These are phyloP conservation scores for Symbiodinium natans DNA, from an alignment of 73 alveolate genomes.

Conservation along the genomic window DNA sequence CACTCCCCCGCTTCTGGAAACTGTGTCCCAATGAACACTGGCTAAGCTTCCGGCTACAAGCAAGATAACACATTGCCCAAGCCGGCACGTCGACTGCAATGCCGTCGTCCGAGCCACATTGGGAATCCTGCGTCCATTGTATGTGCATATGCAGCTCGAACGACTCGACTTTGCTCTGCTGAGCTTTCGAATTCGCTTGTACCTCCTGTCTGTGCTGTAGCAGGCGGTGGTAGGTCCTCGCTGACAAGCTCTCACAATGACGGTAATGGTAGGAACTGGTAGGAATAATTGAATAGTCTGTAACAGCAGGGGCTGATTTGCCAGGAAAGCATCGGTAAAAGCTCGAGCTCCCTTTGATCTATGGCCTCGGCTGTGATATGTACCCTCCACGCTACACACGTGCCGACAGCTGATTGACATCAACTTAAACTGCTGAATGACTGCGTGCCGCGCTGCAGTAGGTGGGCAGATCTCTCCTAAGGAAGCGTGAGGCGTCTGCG, in stretches of 20 bases:
- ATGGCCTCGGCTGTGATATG: not conserved
- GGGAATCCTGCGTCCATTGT: slow-evolving; percentile 6
- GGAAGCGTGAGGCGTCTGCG: no score
- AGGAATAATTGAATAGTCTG: not conserved
- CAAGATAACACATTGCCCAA: slow-evolving; percentile 28
- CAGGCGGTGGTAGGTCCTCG: slow-evolving; percentile 47
- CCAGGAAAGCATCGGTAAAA: slow-evolving; percentile 25
- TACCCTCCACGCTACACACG: not conserved
- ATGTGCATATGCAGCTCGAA: not conserved
- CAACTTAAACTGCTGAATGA: no score
- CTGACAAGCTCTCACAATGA: no score
- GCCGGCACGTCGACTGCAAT: slow-evolving; percentile 57
- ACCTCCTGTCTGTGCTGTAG: slow-evolving; percentile 49
- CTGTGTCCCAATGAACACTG: not conserved
- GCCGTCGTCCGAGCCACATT: slow-evolving; percentile 37
- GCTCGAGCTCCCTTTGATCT: slow-evolving; percentile 43
- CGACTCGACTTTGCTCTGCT: not conserved
- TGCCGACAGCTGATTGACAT: not conserved
- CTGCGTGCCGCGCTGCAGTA: not conserved
- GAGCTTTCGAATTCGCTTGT: not conserved
- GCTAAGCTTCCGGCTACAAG: not conserved
- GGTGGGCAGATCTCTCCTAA: not conserved
- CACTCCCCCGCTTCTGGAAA: not conserved
- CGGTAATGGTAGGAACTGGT: no score
- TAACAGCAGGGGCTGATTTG: not conserved